Evolutionary conservation across 345 rosid species (phyloP).

Genomic region (Excoecaria agallocha): DNA sequence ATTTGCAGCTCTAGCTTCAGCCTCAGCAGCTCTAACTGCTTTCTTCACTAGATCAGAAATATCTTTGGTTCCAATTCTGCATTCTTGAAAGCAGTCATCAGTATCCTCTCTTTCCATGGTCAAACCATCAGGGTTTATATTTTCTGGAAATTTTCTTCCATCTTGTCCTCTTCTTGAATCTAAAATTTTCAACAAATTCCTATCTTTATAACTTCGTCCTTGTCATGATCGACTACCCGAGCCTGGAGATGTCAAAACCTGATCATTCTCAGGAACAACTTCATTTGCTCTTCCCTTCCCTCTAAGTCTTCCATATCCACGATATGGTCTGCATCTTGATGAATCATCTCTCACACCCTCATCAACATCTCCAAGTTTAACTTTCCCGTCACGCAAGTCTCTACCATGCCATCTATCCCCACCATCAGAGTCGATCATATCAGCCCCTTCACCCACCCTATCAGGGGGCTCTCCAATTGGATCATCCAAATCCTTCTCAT

Average conservation of each 20-base stretch:
- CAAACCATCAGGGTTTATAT: constrained; percentile 40
- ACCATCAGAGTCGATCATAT: constrained; percentile 47
- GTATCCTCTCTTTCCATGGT: constrained; percentile 58
- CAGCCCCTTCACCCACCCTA: constrained; percentile 38
- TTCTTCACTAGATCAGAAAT: constrained; percentile 69
- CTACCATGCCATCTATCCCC: constrained; percentile 45
- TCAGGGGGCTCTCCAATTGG: constrained; percentile 45
- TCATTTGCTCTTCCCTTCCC: constrained; percentile 71
- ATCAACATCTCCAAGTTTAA: constrained; percentile 57
- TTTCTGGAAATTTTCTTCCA: constrained; percentile 40
- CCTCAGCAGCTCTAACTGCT: constrained; percentile 92
- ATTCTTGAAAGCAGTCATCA: constrained; percentile 75
- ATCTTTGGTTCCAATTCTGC: constrained; percentile 75
- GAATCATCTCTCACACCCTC: constrained; percentile 76
- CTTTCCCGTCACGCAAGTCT: constrained; percentile 48
- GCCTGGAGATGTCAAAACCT: constrained; percentile 55
- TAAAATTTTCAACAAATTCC: constrained; percentile 40
- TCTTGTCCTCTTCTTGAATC: constrained; percentile 58
- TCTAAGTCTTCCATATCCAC: constrained; percentile 57
- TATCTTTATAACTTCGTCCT: constrained; percentile 51
- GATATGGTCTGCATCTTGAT: constrained; percentile 55
- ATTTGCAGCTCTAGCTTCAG: constrained; percentile 87
- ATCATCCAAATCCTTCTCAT: constrained; percentile 42
- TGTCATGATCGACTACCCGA: constrained; percentile 53
- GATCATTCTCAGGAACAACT: constrained; percentile 56